These are phyloP conservation scores for Phanerodontia chrysosporium DNA, from an alignment of 768 basidiomycete genomes.

Conservation along the genomic window DNA sequence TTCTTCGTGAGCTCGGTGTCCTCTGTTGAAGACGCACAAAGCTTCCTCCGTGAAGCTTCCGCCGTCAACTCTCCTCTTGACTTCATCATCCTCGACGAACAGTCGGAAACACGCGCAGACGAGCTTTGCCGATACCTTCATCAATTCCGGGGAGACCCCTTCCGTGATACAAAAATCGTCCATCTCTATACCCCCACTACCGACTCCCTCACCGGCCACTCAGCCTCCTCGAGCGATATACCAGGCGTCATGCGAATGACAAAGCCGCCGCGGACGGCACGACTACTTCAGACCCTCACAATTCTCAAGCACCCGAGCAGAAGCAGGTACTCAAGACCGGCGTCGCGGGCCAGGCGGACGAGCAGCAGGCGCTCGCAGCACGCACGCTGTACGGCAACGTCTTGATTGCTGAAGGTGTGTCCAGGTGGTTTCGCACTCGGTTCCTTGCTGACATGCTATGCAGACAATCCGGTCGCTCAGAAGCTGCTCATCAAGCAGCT, in stretches of 20 bases:
- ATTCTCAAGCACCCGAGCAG: constrained; percentile 49
- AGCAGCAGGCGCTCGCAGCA: constrained; percentile 43
- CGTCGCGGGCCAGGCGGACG: constrained; percentile 38
- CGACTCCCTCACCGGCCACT: constrained; percentile 44
- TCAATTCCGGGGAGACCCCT: constrained; percentile 31
- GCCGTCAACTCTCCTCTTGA: constrained; percentile 40
- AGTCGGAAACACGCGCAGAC: constrained; percentile 54
- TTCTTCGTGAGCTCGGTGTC: constrained; percentile 44
- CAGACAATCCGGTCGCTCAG: constrained; percentile 71
- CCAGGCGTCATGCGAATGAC: constrained; percentile 64
- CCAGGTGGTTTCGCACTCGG: background rate
- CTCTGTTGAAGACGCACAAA: constrained; percentile 43
- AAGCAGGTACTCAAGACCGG: constrained; percentile 30
- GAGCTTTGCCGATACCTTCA: constrained; percentile 50
- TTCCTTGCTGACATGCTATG: background rate
- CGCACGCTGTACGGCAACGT: constrained; percentile 63
- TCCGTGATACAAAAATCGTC: constrained; percentile 58
- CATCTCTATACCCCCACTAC: constrained; percentile 73
- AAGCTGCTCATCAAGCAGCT: constrained; percentile 65
- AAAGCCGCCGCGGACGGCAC: constrained; percentile 61
- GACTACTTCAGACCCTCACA: constrained; percentile 60
- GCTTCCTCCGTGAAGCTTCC: constrained; percentile 32
- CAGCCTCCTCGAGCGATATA: constrained; percentile 45
- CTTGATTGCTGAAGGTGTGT: constrained; percentile 65
- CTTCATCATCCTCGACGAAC: constrained; percentile 66